Base-by-base conservation (phyloP, 345 rosid genomes). In the Brassica carinata region DNA sequence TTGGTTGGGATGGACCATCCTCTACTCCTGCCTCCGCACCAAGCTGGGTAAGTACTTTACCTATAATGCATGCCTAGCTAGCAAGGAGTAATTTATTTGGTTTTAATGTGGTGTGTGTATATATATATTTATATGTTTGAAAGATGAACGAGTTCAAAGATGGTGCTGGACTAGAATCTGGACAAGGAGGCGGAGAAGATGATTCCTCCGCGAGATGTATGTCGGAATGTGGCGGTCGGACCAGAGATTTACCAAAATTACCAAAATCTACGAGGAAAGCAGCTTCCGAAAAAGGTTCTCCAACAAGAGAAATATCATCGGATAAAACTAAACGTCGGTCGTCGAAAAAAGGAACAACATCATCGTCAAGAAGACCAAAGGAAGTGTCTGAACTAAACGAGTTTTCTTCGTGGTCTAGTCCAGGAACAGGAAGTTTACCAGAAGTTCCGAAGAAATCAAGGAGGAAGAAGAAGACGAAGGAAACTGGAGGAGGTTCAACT, bases 1-100 rank as follows among this genome's bases (percentile, higher is more conserved):
- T 94, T 40, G 98, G 99, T 74, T 89, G 90, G 91, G 98, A 95
- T 58, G 94, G 88, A 29, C 89, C 91, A 9, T 77, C 91, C 8
- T 79, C 85, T 29, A 31, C 38, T 70, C 5, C 73, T 2, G 79
- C 81, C 65, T 55, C 86, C 27, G 79, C 86, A 8, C 94, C 92
- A 9, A 87, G 87, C 77, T 89, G 91, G 91, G 94, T 90, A 65
- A 9, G 23, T 48, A 48, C 48, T 48, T 48, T 48, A 48, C 57
- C 57, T 48, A 45, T 0, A 13, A 48, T 14, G 57, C 57, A 48
- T 48, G 17, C 6, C 57, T 48, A 48, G 17, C 15, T 13, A 4
- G 51, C 51, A 8, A 45, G 7, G 64, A 9, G n/a, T 59, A 23
- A 23, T 59, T 17, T 59, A 26, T 10, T 26, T 61, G 33, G 64